Evolutionary conservation across 305 asterid genomes (phyloP), one percentile per base, ranked within the genome.

Genomic region (Ilex paraguariensis): DNA sequence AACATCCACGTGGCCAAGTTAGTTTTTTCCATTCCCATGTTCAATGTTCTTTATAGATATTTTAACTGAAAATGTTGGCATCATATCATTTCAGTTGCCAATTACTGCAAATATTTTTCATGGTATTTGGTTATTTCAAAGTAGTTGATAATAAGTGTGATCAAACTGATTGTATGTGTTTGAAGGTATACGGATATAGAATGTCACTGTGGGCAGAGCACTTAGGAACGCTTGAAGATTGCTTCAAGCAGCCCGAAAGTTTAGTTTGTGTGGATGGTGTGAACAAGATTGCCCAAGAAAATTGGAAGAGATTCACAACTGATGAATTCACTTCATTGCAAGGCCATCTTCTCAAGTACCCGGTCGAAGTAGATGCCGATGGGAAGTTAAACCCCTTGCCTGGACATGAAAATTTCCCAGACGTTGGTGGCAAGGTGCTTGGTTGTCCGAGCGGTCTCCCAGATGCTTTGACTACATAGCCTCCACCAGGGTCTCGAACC

Each of bases 161-260:
- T 36, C 42, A 4, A 10, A 46, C 52, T 46, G 52, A 10, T 10
- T 46, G 13, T 21, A 36, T 70, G 48, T 49, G n/a, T 62, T 7
- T 64, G 77, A 78, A 89, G 95, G 74, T 91, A 46, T 81, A 84
- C 31, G 97, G 98, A 49, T 92, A 89, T 63, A 74, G 98, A 75
- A 81, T 82, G 87, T 92, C 98, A 48, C 76, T 93, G 8, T 93
- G 99, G 99, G 90, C 97, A 5, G 97, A 93, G 82, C 99, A 93
- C 64, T 51, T 84, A 83, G 95, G 83, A 51, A 68, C 45, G 58
- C 45, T 87, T 0, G 82, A 86, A 0, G 14, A 69, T 3, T 66
- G 85, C 59, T 81, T 84, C 71, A 72, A 65, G 58, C 83, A 80
- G 13, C 87, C 96, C 0, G 72, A 79, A 50, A 74, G 64, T 57